A percentile compares a stretch with the other conserved stretches of the same genome.
Conservation (phyloP, 164 flowering plant genomes). For the Akebia trifoliata region DNA sequence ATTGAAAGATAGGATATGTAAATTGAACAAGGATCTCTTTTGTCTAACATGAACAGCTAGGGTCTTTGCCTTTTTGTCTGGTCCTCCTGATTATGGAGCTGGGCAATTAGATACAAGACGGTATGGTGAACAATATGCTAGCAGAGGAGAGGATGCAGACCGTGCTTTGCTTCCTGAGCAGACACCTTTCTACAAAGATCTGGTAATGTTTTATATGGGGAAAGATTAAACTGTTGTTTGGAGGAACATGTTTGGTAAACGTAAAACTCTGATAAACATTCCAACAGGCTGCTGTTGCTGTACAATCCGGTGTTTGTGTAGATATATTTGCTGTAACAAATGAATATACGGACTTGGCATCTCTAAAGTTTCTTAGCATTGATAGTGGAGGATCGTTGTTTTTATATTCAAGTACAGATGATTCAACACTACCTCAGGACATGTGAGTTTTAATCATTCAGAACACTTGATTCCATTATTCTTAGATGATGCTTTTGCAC, state of each 20-base stretch:
- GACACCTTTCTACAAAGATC: constrained; percentile 91
- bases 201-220: constrained; percentile 42
- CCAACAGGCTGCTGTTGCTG: constrained; percentile 96
- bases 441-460: constrained; percentile 66
- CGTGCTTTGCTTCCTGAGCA: constrained; percentile 98
- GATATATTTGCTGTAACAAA: constrained; percentile 98
- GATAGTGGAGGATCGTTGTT: constrained; percentile 96
- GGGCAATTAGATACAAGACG: constrained; percentile 92
- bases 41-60: constrained; percentile 55
- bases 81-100: constrained; percentile 98
- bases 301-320: constrained; percentile 99
- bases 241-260: constrained; percentile 9
- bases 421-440: constrained; percentile 98
- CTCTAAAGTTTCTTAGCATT: constrained; percentile 92
- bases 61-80: constrained; percentile 92
- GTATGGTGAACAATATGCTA: constrained; percentile 98
- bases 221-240: not conserved
- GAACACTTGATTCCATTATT: too few relatives aligned
- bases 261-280: constrained; percentile 25
- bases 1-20: constrained; percentile 1
- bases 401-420: constrained; percentile 85
- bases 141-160: constrained; percentile 98
- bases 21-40: constrained; percentile 5
- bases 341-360: constrained; percentile 96
- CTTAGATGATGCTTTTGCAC: too few relatives aligned